Conservation (phyloP, 2,329 filamentous ascomycete genomes). For the Chaetoscypha palmicola region DNA sequence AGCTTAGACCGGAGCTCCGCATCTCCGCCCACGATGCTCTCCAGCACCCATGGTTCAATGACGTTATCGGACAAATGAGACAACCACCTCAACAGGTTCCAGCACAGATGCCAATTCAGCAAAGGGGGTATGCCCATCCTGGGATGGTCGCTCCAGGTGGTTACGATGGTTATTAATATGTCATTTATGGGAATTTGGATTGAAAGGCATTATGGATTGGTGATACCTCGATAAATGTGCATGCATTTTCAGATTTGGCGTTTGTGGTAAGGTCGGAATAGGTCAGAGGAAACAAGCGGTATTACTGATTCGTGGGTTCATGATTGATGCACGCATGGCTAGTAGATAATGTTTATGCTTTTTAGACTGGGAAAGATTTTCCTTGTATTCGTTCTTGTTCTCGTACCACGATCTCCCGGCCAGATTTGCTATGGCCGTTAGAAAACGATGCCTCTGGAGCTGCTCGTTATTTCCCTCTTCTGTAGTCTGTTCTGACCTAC, state of each 20-base stretch:
- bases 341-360: constrained; percentile 4
- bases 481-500: no score
- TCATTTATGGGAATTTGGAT: constrained; percentile 1
- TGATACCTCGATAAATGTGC: constrained; percentile 6
- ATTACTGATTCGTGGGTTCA: no score
- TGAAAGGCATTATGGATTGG: neutral
- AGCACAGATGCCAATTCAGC: constrained; percentile 17
- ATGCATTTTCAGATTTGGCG: constrained; percentile 1
- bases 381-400: no score
- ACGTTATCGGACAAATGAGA: constrained; percentile 39
- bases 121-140: constrained; percentile 24
- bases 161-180: constrained; percentile 24
- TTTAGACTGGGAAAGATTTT: no score
- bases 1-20: constrained; percentile 83
- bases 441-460: no score
- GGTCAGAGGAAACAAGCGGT: neutral
- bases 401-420: no score
- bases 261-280: neutral
- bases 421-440: no score
- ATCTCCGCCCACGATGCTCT: constrained; percentile 83
- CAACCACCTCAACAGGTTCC: constrained; percentile 19
- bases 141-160: constrained; percentile 22
- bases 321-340: neutral
- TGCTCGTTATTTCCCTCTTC: no score
- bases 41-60: constrained; percentile 86